Conservation (phyloP, 331 rosid species). For the Saraca asoca region DNA sequence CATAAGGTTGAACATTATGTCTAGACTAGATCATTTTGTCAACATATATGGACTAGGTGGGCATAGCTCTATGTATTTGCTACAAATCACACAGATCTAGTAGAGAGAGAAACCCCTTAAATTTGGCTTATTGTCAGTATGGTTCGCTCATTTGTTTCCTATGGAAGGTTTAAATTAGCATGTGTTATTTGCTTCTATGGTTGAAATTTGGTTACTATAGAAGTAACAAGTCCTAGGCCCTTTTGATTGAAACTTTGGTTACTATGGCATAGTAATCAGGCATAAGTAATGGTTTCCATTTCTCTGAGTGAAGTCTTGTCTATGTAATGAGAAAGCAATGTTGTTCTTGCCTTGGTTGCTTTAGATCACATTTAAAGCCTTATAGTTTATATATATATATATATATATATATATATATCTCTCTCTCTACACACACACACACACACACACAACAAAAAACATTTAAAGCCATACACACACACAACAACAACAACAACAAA, state of each 20-base stretch:
- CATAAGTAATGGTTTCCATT: conserved; percentile 10
- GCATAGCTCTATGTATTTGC: too few relatives aligned
- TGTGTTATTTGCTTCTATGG: conserved; percentile 4
- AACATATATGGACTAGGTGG: too few relatives aligned
- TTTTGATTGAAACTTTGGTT: too few relatives aligned
- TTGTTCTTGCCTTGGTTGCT: conserved; percentile 17
- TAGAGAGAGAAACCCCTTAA: too few relatives aligned
- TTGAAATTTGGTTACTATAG: neutral
- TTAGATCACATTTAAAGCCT: conserved; percentile 25
- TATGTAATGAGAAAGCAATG: conserved; percentile 15
- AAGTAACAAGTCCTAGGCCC: neutral
- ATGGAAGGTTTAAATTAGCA: conserved; percentile 11
- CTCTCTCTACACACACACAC: too few relatives aligned
- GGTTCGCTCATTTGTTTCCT: conserved; percentile 2
- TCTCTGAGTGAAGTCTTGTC: neutral
- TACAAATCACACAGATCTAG: too few relatives aligned
- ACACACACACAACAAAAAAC: too few relatives aligned
- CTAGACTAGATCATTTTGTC: too few relatives aligned
- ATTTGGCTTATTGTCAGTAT: conserved; percentile 6
- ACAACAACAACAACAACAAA: too few relatives aligned
- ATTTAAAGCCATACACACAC: too few relatives aligned
- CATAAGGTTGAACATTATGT: too few relatives aligned
- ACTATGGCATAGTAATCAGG: conserved; percentile 10
- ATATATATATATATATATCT: too few relatives aligned
- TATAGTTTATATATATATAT: neutral